phyloP scores from a whole-genome alignment of 768 basidiomycete species.

The Gautieria morchelliformis region DNA sequence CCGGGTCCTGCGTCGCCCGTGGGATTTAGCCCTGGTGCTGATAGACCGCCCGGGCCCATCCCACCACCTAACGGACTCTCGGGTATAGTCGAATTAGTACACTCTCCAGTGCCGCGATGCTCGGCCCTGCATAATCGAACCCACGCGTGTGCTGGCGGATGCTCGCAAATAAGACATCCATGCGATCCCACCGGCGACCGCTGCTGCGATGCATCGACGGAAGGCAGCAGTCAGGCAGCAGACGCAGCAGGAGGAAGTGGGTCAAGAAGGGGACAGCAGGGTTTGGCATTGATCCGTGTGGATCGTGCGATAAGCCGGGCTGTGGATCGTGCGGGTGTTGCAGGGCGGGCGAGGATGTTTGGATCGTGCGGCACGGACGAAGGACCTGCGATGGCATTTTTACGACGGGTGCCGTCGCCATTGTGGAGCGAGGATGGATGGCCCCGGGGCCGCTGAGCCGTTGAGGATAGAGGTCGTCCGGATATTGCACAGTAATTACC shows the following conservation, averaged over 20 bases:
- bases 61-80: slow-evolving; percentile 48
- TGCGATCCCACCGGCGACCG: slow-evolving; percentile 83
- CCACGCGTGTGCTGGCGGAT: slow-evolving; percentile 61
- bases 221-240: slow-evolving; percentile 12
- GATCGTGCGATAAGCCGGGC: slow-evolving; percentile 17
- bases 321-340: slow-evolving; percentile 11
- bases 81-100: slow-evolving; percentile 70
- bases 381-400: slow-evolving; percentile 4
- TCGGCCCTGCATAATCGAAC: slow-evolving; percentile 64
- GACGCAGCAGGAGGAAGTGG: slow-evolving; percentile 12
- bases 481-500: too few species aligned
- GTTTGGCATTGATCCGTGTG: slow-evolving; percentile 12
- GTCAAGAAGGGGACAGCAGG: slow-evolving; percentile 5
- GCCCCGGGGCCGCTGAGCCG: background rate
- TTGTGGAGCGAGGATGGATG: background rate
- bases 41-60: background rate
- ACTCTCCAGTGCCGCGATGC: slow-evolving; percentile 70
- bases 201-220: slow-evolving; percentile 38
- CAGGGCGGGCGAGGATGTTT: slow-evolving; percentile 1
- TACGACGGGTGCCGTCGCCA: background rate
- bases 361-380: slow-evolving; percentile 8
- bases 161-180: slow-evolving; percentile 67
- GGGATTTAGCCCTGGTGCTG: background rate
- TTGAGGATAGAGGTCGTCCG: slow-evolving; percentile 11
- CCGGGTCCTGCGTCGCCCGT: background rate